phyloP scores from a whole-genome alignment of 169 alveolate species.

The Plasmodium gaboni region DNA sequence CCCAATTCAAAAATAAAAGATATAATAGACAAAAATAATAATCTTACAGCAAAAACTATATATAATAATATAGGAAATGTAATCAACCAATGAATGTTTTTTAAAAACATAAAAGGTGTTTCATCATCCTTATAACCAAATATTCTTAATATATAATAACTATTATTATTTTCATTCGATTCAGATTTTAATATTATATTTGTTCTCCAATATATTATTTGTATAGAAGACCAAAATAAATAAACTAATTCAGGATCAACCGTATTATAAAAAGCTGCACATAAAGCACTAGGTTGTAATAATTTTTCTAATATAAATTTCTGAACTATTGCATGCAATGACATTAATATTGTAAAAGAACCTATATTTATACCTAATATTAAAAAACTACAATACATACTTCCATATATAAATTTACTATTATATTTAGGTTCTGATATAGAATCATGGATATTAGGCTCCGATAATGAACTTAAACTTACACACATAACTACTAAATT shows the following conservation, averaged over 20 bases:
- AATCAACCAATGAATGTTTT: constrained; percentile 33
- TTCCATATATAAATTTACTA: constrained; percentile 52
- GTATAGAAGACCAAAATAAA: constrained; percentile 82
- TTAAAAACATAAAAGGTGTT: constrained; percentile 35
- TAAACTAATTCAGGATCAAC: constrained; percentile 84
- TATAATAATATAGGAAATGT: constrained; percentile 57
- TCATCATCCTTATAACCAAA: constrained; percentile 66
- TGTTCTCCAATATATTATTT: constrained; percentile 81
- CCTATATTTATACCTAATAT: constrained; percentile 49
- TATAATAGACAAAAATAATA: constrained; percentile 51
- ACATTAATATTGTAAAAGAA: constrained; percentile 43
- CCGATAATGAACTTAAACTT: constrained; percentile 64
- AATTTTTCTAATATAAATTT: constrained; percentile 71
- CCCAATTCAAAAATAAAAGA: constrained; percentile 69
- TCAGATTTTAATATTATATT: constrained; percentile 41
- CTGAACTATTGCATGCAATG: constrained; percentile 64
- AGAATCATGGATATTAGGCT: constrained; percentile 41
- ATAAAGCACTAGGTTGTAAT: constrained; percentile 78
- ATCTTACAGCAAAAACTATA: constrained; percentile 70
- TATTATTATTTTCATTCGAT: constrained; percentile 10
- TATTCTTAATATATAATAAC: constrained; percentile 38
- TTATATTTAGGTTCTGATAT: constrained; percentile 57
- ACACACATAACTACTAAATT: constrained; percentile 46
- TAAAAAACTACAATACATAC: constrained; percentile 58
- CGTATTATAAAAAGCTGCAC: constrained; percentile 82